phyloP scores from a whole-genome alignment of 169 alveolate genomes.

The Babesia gibsoni region DNA sequence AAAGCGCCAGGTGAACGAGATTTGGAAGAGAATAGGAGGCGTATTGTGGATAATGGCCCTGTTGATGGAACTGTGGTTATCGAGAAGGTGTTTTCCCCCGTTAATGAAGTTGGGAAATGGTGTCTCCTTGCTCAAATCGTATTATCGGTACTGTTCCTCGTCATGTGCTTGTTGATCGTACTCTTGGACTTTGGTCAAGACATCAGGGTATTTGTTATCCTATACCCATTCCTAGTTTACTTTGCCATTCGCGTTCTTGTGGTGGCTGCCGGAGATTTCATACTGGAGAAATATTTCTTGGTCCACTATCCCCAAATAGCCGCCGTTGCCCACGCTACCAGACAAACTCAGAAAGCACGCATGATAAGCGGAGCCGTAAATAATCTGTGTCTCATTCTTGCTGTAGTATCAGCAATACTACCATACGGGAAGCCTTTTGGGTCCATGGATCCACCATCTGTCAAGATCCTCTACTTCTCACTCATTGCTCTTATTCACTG shows the following conservation, averaged over 20 bases:
- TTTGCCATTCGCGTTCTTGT: conserved; percentile 5
- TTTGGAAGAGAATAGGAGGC: no score
- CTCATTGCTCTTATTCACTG: not conserved
- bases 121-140: not conserved
- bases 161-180: not conserved
- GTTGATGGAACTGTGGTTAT: no score
- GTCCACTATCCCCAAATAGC: not conserved
- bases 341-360: not conserved
- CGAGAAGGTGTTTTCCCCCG: no score
- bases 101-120: not conserved
- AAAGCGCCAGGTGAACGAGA: no score
- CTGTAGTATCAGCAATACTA: conserved; percentile 12
- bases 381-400: conserved; percentile 1
- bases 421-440: not conserved
- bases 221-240: conserved; percentile 8
- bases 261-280: not conserved
- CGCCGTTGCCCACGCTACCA: not conserved
- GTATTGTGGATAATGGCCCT: no score
- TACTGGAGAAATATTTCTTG: not conserved
- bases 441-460: not conserved
- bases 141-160: not conserved
- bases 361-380: not conserved
- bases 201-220: not conserved
- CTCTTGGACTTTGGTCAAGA: not conserved
- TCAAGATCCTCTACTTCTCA: not conserved